Percentiles rank a stretch among this genome's conserved stretches.
These are phyloP conservation scores for Diophrys appendiculata DNA, from an alignment of 73 alveolate genomes.

Conservation along the genomic window DNA sequence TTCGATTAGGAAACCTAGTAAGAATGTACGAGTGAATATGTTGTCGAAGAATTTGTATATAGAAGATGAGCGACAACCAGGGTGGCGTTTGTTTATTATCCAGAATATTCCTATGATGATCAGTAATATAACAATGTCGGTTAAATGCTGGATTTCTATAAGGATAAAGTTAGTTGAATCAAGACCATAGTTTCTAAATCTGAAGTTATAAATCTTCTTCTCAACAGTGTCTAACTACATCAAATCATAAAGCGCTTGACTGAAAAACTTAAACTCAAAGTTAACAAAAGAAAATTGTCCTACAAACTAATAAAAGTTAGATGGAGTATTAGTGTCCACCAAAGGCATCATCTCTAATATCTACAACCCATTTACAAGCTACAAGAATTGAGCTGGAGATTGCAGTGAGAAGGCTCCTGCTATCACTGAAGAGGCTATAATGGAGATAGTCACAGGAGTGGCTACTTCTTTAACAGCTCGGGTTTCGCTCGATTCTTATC, in stretches of 20 bases:
- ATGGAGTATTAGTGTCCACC: neutral
- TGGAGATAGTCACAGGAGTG: neutral
- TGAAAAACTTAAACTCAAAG: neutral
- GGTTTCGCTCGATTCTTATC: neutral
- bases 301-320: neutral
- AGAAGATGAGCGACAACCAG: neutral
- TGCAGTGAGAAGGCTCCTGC: neutral
- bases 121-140: neutral
- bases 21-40: neutral
- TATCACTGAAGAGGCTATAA: neutral
- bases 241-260: neutral
- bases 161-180: neutral
- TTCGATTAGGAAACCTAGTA: neutral
- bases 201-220: neutral
- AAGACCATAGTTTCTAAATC: neutral
- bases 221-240: too few species aligned
- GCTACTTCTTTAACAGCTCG: neutral
- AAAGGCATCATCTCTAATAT: neutral
- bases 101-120: neutral
- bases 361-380: neutral
- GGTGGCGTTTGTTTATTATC: neutral
- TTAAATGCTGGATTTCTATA: neutral
- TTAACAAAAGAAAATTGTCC: neutral
- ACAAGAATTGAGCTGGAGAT: neutral
- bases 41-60: neutral